Evolutionary conservation across 1,284 basidiomycete genomes (phyloP), one percentile per base, ranked within the genome.

Genomic region (Ganoderma multipileum): DNA sequence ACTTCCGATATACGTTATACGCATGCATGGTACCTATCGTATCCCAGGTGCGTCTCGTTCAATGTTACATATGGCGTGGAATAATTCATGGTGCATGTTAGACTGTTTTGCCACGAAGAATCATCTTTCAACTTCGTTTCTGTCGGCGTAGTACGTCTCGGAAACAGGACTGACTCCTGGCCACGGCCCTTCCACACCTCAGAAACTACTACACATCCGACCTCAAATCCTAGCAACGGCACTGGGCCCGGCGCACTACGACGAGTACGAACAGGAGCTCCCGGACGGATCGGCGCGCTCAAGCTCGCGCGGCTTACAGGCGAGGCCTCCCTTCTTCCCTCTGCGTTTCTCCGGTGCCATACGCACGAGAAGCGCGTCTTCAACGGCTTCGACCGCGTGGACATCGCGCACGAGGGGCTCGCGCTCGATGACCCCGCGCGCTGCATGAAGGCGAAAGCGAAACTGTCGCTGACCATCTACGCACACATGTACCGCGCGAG

Each of bases 71-170:
- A 3, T 28, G 5, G 11, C 16, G 12, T 11, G 1, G n/a, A 8
- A 14, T 3, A 12, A 26, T 16, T 54, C 26, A 54, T 14, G 14
- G 6, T 28, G 50, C 14, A 7, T 2, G 23, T 5, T 20, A 64
- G 30, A 33, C 52, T 18, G 6, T 26, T 14, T 36, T 20, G n/a
- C 28, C 28, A 14, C 3, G 52, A 54, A 14, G 28, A 41, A 1
- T n/a, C 36, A 3, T 50, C 63, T 0, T 42, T 33, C 12, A 11
- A 50, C 20, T 3, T n/a, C 18, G 36, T 50, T 12, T 66, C 68
- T 3, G 64, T 61, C n/a, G n/a, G 3, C 14, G 36, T 55, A n/a
- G 59, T 69, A 23, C 57, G 64, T 6, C 61, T 69, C 20, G 64
- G 68, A 2, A 61, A 65, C 61, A 69, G 44, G 9, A 26, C 7